Evolutionary conservation across 2,329 filamentous ascomycete species (phyloP), one percentile per base, ranked within the genome.

Genomic region (Penicillium decumbens): DNA sequence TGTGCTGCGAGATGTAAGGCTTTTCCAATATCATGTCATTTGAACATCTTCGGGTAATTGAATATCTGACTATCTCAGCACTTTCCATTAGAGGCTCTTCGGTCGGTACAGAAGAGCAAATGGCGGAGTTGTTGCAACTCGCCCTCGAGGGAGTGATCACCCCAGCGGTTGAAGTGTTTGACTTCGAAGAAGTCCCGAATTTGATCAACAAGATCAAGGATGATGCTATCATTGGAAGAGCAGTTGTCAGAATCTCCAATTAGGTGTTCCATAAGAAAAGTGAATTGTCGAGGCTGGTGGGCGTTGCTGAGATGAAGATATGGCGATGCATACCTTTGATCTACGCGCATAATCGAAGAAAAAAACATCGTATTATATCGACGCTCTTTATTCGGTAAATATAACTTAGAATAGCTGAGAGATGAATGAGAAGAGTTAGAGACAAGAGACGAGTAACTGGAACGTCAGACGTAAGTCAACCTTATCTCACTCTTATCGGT

Each of bases 1-100:
- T 61, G 60, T 42, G 58, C 60, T n/a, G 60, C 58, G 9, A 47
- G 60, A 59, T 57, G 58, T 62, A 39, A 52, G 57, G 33, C 12
- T 6, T 1, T 13, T 15, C 27, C 4, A 8, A 33, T 6, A 8
- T n/a, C 27, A 23, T 39, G 10, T 23, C 15, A 18, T 18, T 18
- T 18, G 15, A 18, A 18, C 15, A 18, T 2, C 3, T 8, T 12
- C 12, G 13, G 8, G 24, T 28, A 7, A 20, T 12, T 8, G 9
- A 28, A 42, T 43, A 30, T 28, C 41, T 53, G 41, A 58, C 9
- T 6, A 1, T 41, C 1, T 3, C 30, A 62, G 60, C 56, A 8
- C 49, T 62, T 4, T 51, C 54, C 1, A 60, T 61, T 29, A 58
- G 54, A 23, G 57, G 59, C 0, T 60, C 59, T 0, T 63, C 59